A percentile compares a stretch with the other conserved stretches of the same genome.
Evolutionary conservation across 2,329 filamentous ascomycete genomes (phyloP).

Genomic region (Capronia americana): DNA sequence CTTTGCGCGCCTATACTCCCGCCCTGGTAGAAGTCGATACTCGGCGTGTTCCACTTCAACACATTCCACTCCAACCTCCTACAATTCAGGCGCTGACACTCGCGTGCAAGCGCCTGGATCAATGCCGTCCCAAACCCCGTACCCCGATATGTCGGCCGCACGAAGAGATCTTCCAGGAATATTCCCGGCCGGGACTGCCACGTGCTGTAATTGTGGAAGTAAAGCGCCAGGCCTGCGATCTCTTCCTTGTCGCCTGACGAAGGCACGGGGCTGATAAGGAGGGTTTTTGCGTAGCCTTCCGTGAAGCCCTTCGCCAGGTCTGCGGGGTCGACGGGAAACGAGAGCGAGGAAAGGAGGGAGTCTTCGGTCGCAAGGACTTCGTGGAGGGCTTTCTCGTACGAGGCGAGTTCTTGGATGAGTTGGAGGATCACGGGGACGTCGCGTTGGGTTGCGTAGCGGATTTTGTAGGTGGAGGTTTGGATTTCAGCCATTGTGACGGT

Average conservation of each 20-base stretch:
- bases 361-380: constrained; percentile 79
- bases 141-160: constrained; percentile 72
- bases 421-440: constrained; percentile 81
- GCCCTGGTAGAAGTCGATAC: constrained; percentile 78
- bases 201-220: constrained; percentile 95
- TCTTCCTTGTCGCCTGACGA: constrained; percentile 42
- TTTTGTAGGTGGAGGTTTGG: constrained; percentile 33
- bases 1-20: constrained; percentile 49
- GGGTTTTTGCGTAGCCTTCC: constrained; percentile 72
- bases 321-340: constrained; percentile 65
- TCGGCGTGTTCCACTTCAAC: constrained; percentile 89
- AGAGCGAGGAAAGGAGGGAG: constrained; percentile 75
- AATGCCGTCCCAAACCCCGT: constrained; percentile 80
- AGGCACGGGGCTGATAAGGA: constrained; percentile 66
- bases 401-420: constrained; percentile 83
- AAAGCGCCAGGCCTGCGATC: constrained; percentile 80
- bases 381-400: constrained; percentile 80
- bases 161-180: constrained; percentile 93
- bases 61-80: constrained; percentile 87
- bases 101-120: constrained; percentile 76
- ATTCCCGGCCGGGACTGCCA: constrained; percentile 88
- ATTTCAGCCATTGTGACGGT: constrained; percentile 34
- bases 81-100: constrained; percentile 75
- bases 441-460: constrained; percentile 49
- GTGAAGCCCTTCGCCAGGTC: constrained; percentile 43